A percentile compares a stretch with the other conserved stretches of the same genome.
These are phyloP conservation scores for Hydnum rufescens DNA, from an alignment of 768 basidiomycete genomes.

Conservation along the genomic window DNA sequence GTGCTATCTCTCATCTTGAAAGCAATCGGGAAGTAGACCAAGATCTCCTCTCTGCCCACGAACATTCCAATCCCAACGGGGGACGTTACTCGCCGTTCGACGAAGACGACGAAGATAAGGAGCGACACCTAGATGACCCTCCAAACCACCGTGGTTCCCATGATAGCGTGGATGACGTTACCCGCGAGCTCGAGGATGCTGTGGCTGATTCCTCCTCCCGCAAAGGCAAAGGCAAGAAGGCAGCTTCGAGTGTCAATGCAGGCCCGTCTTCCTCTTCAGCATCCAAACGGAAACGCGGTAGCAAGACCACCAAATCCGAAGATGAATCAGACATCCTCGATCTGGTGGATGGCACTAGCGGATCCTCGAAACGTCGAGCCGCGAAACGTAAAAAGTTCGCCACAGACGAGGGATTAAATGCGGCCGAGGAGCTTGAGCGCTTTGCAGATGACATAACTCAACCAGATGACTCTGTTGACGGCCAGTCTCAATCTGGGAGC, in stretches of 20 bases:
- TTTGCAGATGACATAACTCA: background rate
- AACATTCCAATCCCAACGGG: background rate
- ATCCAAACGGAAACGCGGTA: conserved; percentile 25
- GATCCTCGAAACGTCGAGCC: conserved; percentile 48
- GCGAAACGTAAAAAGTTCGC: conserved; percentile 16
- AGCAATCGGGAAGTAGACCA: conserved; percentile 9
- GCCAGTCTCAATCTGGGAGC: background rate
- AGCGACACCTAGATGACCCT: conserved; percentile 19
- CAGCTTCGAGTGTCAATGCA: too few relatives aligned
- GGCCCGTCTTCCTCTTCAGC: too few relatives aligned
- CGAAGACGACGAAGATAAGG: too few relatives aligned
- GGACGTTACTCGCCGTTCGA: too few relatives aligned
- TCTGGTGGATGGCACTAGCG: conserved; percentile 25
- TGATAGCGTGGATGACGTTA: conserved; percentile 27
- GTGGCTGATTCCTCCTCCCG: conserved; percentile 23
- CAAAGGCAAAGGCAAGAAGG: conserved; percentile 28
- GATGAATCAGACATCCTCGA: conserved; percentile 38
- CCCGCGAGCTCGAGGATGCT: conserved; percentile 36
- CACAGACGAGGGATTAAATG: too few relatives aligned
- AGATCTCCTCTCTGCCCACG: conserved; percentile 3
- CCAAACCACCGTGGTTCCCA: conserved; percentile 19
- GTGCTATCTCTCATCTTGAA: conserved; percentile 1
- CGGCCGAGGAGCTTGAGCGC: conserved; percentile 31
- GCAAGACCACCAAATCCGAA: conserved; percentile 22
- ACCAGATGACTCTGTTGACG: background rate